phyloP scores from a whole-genome alignment of 257 asterid genomes.

The Buddleja alternifolia region DNA sequence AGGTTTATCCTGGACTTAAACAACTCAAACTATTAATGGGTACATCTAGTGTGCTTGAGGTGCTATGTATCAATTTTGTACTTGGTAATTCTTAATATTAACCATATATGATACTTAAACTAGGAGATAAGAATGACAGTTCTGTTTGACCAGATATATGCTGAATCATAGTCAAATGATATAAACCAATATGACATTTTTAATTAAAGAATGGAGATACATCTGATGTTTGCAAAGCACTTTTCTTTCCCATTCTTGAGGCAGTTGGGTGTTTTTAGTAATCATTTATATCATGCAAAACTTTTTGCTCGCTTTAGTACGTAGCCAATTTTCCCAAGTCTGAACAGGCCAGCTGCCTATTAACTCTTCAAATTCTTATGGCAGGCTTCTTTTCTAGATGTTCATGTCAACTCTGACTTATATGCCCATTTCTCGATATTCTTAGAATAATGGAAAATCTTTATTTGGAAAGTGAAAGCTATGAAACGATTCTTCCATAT shows the following conservation, averaged over 20 bases:
- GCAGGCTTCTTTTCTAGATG: too few species aligned
- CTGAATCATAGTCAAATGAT: background rate
- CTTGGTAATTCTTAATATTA: background rate
- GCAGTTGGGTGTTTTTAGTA: too few species aligned
- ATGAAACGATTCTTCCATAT: background rate
- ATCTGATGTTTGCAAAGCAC: too few species aligned
- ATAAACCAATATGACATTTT: too few species aligned
- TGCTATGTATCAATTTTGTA: conserved; percentile 4
- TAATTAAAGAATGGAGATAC: too few species aligned
- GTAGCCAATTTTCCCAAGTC: background rate
- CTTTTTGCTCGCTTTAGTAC: background rate
- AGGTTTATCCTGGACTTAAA: background rate
- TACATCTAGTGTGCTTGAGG: background rate
- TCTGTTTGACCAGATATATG: background rate
- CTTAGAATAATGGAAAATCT: background rate
- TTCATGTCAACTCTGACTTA: too few species aligned
- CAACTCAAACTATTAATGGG: too few species aligned
- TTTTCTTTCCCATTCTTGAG: too few species aligned
- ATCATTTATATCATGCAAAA: background rate
- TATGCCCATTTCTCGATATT: background rate
- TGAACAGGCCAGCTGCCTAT: background rate
- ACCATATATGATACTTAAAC: conserved; percentile 5
- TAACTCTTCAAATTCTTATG: too few species aligned
- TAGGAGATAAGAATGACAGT: background rate
- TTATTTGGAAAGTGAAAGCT: background rate